phyloP scores from a whole-genome alignment of 768 basidiomycete genomes.

The Paxillus ammoniavirescens region DNA sequence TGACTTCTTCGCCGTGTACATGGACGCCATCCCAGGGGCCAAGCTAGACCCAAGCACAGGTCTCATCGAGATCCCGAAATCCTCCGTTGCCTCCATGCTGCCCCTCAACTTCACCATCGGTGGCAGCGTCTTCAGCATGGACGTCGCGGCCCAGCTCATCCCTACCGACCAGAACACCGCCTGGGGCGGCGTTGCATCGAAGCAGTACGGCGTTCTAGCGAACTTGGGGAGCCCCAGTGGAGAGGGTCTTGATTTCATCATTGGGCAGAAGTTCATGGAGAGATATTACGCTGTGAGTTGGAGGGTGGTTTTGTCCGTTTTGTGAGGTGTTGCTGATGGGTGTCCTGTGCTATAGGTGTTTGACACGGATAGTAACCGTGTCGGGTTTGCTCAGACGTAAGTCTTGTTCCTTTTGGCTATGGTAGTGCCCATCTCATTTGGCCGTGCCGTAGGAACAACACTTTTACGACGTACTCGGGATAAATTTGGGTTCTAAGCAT shows the following conservation, averaged over 20 bases:
- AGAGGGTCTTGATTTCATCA: constrained; percentile 11
- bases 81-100: constrained; percentile 15
- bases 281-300: constrained; percentile 14
- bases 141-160: constrained; percentile 21
- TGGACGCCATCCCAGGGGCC: constrained; percentile 15
- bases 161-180: constrained; percentile 13
- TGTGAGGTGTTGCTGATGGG: not conserved
- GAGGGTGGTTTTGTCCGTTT: not conserved
- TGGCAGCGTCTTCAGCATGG: constrained; percentile 8
- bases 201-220: constrained; percentile 11
- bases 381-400: constrained; percentile 25
- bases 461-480: constrained; percentile 10
- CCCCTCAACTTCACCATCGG: constrained; percentile 15
- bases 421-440: not conserved
- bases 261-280: constrained; percentile 20
- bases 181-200: constrained; percentile 10
- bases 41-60: not conserved
- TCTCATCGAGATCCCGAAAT: constrained; percentile 16
- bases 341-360: constrained; percentile 13
- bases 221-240: constrained; percentile 1
- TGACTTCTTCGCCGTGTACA: constrained; percentile 17
- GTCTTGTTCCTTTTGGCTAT: not conserved
- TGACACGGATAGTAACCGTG: constrained; percentile 14
- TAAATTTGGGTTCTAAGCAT: too few species aligned
- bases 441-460: constrained; percentile 16